Percentiles rank a stretch among this genome's conserved stretches.
Conservation (phyloP, 345 rosid species). For the Hypericum perforatum region DNA sequence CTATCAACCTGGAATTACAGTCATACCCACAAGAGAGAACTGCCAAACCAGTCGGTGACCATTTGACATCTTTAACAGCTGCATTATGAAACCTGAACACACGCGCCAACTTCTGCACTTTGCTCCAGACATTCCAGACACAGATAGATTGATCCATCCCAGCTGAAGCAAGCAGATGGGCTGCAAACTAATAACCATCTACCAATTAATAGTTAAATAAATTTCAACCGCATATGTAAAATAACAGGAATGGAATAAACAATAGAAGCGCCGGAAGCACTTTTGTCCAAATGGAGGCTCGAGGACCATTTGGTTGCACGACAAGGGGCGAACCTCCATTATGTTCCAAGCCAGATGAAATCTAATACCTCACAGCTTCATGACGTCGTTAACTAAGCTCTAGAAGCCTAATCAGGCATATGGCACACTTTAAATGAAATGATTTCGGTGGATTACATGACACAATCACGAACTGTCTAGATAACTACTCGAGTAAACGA, state of each 20-base stretch:
- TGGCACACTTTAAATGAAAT: too few relatives aligned
- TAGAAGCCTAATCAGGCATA: too few relatives aligned
- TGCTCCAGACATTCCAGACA: constrained; percentile 83
- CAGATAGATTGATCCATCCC: constrained; percentile 60
- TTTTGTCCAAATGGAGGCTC: too few relatives aligned
- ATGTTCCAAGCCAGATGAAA: too few relatives aligned
- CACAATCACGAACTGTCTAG: not conserved
- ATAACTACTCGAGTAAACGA: constrained; percentile 2
- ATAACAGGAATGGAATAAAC: too few relatives aligned
- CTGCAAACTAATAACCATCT: constrained; percentile 50
- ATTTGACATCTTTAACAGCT: constrained; percentile 69
- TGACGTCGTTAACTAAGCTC: too few relatives aligned
- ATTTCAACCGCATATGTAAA: too few relatives aligned
- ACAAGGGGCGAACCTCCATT: too few relatives aligned
- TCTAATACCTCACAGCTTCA: too few relatives aligned
- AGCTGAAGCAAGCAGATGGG: constrained; percentile 88
- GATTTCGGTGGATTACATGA: too few relatives aligned
- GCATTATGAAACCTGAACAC: constrained; percentile 44
- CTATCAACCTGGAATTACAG: constrained; percentile 52
- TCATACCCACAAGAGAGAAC: constrained; percentile 82
- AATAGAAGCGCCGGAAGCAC: too few relatives aligned
- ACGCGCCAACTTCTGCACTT: constrained; percentile 45
- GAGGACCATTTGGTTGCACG: too few relatives aligned
- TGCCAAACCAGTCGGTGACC: constrained; percentile 46
- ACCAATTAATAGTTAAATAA: constrained; percentile 25